Conservation (phyloP, 352 stramenopile genomes). For the Phytophthora ramorum region DNA sequence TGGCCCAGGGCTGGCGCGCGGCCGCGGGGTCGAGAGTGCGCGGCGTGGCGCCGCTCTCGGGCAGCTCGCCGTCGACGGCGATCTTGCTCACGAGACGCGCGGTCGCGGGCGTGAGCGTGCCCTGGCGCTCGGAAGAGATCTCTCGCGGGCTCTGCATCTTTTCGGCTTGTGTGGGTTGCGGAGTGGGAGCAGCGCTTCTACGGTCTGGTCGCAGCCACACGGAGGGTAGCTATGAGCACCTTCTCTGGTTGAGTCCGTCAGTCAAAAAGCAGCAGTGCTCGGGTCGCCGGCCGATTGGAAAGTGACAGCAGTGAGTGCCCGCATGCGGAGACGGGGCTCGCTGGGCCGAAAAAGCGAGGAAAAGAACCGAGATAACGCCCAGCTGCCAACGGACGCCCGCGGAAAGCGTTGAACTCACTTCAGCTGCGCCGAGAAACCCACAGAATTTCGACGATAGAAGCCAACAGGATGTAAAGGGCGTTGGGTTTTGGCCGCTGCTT, state of each 20-base stretch:
- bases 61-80: constrained; percentile 22
- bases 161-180: constrained; percentile 7
- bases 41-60: constrained; percentile 53
- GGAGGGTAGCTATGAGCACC: constrained; percentile 21
- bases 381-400: constrained; percentile 34
- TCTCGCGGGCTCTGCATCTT: constrained; percentile 59
- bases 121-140: constrained; percentile 77
- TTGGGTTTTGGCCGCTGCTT: background rate
- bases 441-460: constrained; percentile 34
- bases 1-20: constrained; percentile 69
- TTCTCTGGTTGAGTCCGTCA: constrained; percentile 28
- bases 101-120: constrained; percentile 70
- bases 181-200: constrained; percentile 24
- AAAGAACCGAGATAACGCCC: constrained; percentile 39
- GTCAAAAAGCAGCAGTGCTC: constrained; percentile 1
- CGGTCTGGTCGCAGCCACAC: constrained; percentile 34
- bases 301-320: constrained; percentile 27
- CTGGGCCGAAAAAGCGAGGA: constrained; percentile 40
- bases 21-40: constrained; percentile 54
- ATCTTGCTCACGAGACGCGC: constrained; percentile 62
- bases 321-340: constrained; percentile 29
- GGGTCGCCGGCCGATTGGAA: constrained; percentile 25
- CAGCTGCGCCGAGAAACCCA: background rate
- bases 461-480: constrained; percentile 4
- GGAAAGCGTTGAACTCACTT: constrained; percentile 22